Conservation (phyloP, 441 rosid genomes). For the Codiaeum variegatum region DNA sequence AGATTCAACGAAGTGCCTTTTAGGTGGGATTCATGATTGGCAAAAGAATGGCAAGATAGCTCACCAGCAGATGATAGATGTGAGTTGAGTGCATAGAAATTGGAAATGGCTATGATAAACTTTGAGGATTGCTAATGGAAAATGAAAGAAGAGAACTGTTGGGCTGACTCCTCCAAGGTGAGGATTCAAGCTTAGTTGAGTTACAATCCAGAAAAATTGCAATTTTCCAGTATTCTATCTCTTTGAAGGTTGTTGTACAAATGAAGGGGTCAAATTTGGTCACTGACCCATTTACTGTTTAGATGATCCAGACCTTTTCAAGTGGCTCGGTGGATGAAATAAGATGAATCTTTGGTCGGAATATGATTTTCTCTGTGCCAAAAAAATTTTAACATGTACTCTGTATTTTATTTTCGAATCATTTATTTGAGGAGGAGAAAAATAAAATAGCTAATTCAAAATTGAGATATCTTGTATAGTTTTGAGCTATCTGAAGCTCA, state of each 20-base stretch:
- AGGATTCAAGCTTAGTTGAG: background rate
- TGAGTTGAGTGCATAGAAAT: background rate
- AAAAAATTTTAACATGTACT: background rate
- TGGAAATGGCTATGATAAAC: conserved; percentile 3
- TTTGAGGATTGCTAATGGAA: conserved; percentile 7
- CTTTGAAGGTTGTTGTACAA: conserved; percentile 8
- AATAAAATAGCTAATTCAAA: background rate
- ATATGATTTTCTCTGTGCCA: background rate
- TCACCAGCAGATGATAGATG: background rate
- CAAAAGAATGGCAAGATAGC: background rate
- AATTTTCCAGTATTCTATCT: background rate
- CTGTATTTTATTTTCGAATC: conserved; percentile 2
- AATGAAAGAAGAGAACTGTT: background rate
- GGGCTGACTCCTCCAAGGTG: background rate
- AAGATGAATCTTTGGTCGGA: background rate
- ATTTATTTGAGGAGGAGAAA: background rate
- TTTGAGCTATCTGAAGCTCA: background rate
- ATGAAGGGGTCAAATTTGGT: background rate
- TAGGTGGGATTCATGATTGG: conserved; percentile 6
- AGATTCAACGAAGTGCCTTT: conserved; percentile 30
- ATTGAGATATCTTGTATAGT: background rate
- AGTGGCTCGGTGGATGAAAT: background rate
- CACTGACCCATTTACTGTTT: background rate
- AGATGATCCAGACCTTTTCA: background rate
- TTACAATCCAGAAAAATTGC: background rate